Conservation (phyloP, 257 asterid species). For the Forsythia viridissima region DNA sequence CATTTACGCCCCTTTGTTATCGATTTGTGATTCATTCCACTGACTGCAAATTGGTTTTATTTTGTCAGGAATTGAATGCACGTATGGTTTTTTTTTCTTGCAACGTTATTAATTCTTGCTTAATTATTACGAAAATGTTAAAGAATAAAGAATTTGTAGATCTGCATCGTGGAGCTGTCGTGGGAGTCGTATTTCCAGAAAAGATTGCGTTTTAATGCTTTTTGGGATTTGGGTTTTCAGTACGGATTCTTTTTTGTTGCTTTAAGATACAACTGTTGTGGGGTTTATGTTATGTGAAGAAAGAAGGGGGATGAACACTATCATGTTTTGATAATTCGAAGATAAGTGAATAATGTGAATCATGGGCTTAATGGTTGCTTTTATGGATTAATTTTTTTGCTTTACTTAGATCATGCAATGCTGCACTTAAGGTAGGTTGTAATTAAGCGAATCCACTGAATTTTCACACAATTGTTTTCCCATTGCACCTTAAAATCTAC, state of each 20-base stretch:
- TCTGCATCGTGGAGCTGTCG: constrained; percentile 21
- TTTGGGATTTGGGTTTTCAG: not conserved
- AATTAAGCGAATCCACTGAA: not conserved
- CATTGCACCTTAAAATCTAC: not conserved
- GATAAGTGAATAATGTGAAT: constrained; percentile 7
- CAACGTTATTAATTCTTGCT: constrained; percentile 6
- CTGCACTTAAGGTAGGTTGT: not conserved
- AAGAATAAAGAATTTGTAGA: constrained; percentile 18
- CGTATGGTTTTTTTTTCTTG: not conserved
- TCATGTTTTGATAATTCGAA: not conserved
- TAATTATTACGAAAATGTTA: constrained; percentile 2
- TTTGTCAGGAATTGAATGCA: constrained; percentile 2
- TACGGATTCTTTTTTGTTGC: not conserved
- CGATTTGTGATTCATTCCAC: too few relatives aligned
- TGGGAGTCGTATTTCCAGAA: not conserved
- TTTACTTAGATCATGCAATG: not conserved
- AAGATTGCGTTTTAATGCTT: not conserved
- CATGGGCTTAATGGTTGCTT: not conserved
- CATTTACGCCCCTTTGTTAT: not conserved
- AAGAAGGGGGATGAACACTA: not conserved
- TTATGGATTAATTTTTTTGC: not conserved
- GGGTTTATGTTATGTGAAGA: not conserved
- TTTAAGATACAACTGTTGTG: not conserved
- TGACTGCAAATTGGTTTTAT: not conserved
- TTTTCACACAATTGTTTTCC: not conserved